Evolutionary conservation across 2,329 filamentous ascomycete genomes (phyloP).

Genomic region (Fusarium sp.): DNA sequence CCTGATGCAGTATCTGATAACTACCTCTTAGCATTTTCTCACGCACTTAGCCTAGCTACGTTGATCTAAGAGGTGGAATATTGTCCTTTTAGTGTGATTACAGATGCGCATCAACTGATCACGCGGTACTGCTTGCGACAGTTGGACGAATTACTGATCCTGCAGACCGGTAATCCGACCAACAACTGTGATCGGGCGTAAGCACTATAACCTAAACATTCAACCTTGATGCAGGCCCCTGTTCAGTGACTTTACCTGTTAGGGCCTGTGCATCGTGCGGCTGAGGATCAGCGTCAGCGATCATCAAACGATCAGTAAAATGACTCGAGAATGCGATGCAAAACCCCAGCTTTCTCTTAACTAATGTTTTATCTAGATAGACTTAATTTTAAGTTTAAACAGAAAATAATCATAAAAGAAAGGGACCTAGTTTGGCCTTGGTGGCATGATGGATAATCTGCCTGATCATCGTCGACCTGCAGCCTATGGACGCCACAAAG

Average conservation of each 20-base stretch:
- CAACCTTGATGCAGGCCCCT: background rate
- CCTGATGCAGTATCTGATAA: background rate
- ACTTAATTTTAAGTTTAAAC: background rate
- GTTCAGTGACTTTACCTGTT: background rate
- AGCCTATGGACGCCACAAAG: background rate
- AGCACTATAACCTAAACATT: background rate
- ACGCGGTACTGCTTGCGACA: background rate
- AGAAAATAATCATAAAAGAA: accelerated
- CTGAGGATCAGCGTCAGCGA: conserved; percentile 1
- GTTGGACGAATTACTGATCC: background rate
- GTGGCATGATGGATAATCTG: background rate
- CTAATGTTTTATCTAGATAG: accelerated
- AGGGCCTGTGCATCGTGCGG: background rate
- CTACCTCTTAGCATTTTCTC: background rate
- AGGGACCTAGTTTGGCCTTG: accelerated
- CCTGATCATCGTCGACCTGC: background rate
- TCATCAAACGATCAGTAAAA: background rate
- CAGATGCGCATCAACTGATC: accelerated
- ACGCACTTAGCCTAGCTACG: accelerated
- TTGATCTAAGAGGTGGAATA: background rate
- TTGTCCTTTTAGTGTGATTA: background rate
- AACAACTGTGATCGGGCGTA: background rate
- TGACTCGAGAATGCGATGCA: accelerated
- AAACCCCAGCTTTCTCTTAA: accelerated
- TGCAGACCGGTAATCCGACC: no score